Evolutionary conservation across 176 grass and related monocot species (phyloP).

Genomic region (Neostapfia colusana): DNA sequence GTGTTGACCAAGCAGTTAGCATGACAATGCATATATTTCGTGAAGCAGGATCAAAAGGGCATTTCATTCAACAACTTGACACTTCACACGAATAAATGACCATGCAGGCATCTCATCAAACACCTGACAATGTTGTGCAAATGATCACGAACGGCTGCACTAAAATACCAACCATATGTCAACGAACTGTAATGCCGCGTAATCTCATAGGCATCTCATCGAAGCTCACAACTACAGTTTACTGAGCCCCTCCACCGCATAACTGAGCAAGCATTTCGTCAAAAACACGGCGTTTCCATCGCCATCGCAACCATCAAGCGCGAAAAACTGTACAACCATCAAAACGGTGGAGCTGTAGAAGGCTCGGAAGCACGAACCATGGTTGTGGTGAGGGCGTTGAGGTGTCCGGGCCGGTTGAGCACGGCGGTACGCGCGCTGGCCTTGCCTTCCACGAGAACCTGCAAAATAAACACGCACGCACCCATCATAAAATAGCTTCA

Average conservation of each 20-base stretch:
- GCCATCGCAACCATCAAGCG: not conserved
- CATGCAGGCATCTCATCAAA: not conserved
- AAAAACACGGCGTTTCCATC: not conserved
- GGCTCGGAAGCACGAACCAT: constrained; percentile 41
- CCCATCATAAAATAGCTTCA: not conserved
- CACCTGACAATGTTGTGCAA: not conserved
- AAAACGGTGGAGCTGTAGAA: not conserved
- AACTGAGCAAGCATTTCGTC: not conserved
- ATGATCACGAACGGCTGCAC: not conserved
- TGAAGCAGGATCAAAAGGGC: not conserved
- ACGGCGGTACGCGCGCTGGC: constrained; percentile 66
- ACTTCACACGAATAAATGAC: not conserved
- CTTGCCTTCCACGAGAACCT: constrained; percentile 91
- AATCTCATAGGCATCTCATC: constrained; percentile 10
- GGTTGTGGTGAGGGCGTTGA: constrained; percentile 72
- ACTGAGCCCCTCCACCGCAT: not conserved
- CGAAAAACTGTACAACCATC: not conserved
- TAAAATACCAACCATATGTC: not conserved
- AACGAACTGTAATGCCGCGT: not conserved
- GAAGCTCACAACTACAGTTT: not conserved
- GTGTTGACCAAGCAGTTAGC: not conserved
- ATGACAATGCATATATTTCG: constrained; percentile 15
- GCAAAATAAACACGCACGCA: not conserved
- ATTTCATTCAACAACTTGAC: not conserved
- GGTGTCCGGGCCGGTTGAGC: constrained; percentile 68